Conservation (phyloP, 306 rosid species). For the Cercis canadensis region DNA sequence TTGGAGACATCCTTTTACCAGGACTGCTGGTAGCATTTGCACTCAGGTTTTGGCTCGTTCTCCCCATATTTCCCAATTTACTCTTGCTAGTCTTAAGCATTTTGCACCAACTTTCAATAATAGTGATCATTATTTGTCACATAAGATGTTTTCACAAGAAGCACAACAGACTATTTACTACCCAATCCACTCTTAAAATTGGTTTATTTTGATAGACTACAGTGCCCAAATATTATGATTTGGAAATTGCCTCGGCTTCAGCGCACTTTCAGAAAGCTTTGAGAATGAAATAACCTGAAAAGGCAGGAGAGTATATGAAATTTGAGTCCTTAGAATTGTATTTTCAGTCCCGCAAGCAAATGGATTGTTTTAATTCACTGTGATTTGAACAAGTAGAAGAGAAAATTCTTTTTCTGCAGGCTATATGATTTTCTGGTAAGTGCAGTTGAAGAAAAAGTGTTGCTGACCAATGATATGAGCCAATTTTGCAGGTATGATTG, state of each 20-base stretch:
- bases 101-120: background rate
- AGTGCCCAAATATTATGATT: constrained; percentile 20
- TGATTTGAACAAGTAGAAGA: constrained; percentile 27
- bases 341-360: constrained; percentile 2
- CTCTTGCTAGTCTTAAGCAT: constrained; percentile 32
- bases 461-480: constrained; percentile 9
- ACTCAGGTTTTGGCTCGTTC: constrained; percentile 67
- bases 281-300: constrained; percentile 19
- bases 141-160: background rate
- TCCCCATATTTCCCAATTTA: constrained; percentile 5
- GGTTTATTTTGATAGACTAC: constrained; percentile 1
- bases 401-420: background rate
- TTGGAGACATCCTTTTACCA: constrained; percentile 95
- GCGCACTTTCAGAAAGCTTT: constrained; percentile 11
- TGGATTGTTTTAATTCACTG: background rate
- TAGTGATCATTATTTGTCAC: background rate
- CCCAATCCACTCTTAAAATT: background rate
- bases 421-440: constrained; percentile 15
- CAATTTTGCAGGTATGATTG: constrained; percentile 77
- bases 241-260: constrained; percentile 1
- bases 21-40: constrained; percentile 90
- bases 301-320: constrained; percentile 17
- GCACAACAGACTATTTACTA: background rate
- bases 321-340: constrained; percentile 8
- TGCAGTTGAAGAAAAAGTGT: constrained; percentile 13